Evolutionary conservation across 345 rosid genomes (phyloP).

Genomic region (Populus alba): DNA sequence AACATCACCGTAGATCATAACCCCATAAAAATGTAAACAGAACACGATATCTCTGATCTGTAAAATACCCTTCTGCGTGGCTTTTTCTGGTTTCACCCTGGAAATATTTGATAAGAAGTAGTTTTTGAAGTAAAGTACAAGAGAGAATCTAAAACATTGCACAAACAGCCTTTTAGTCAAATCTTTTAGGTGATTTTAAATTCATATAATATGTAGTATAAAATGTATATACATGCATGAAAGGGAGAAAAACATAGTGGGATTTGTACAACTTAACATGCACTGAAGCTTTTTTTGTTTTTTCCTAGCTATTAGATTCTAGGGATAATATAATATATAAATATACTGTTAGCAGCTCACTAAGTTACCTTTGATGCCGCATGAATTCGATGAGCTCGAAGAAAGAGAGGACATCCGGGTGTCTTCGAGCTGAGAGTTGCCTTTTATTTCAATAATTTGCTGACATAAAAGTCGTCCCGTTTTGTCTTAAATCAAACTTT

Average conservation of each 20-base stretch:
- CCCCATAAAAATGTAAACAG: not conserved
- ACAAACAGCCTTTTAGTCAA: not conserved
- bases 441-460: slow-evolving; percentile 22
- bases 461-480: slow-evolving; percentile 4
- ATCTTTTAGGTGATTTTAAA: not conserved
- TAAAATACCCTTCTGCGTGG: not conserved
- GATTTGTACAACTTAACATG: not conserved
- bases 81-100: not conserved
- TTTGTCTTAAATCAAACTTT: not conserved
- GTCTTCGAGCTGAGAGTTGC: slow-evolving; percentile 3
- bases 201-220: not conserved
- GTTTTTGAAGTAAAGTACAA: not conserved
- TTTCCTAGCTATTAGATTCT: not conserved
- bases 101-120: not conserved
- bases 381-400: slow-evolving; percentile 5
- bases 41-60: not conserved
- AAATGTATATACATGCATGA: not conserved
- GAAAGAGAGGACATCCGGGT: slow-evolving; percentile 8
- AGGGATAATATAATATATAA: not conserved
- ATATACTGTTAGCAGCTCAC: slow-evolving; percentile 4
- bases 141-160: not conserved
- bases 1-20: not conserved
- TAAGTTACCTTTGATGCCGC: slow-evolving; percentile 17
- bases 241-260: no score
- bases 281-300: not conserved